Percentiles rank a stretch among this genome's conserved stretches.
Conservation (phyloP, 345 rosid genomes). For the Camelina sativa region DNA sequence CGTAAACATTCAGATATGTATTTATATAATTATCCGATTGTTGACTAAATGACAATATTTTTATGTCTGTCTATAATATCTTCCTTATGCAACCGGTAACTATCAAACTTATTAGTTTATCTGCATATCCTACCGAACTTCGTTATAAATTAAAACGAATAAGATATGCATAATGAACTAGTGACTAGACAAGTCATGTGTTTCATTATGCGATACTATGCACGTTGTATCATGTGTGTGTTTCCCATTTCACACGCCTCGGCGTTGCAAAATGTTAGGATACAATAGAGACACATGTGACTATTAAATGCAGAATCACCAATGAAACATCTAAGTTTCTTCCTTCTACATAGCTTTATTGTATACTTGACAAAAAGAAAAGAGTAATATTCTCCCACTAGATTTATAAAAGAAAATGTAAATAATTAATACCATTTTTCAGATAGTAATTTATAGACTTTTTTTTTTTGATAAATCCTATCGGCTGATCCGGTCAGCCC, state of each 20-base stretch:
- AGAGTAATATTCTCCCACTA: background rate
- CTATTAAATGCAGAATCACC: conserved; percentile 3
- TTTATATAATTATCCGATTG: background rate
- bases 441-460: background rate
- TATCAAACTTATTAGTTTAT: conserved; percentile 3
- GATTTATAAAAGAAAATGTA: background rate
- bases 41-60: background rate
- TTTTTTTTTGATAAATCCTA: no score
- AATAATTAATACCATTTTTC: background rate
- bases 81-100: background rate
- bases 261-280: conserved; percentile 12
- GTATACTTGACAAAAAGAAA: background rate
- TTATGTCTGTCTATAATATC: background rate
- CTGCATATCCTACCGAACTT: conserved; percentile 24
- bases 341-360: background rate
- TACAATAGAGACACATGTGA: conserved; percentile 1
- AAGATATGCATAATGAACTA: conserved; percentile 9
- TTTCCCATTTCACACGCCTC: conserved; percentile 25
- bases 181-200: conserved; percentile 24
- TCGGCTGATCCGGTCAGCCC: no score
- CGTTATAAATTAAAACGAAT: conserved; percentile 2
- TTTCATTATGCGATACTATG: background rate
- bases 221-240: conserved; percentile 38
- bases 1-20: background rate
- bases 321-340: background rate